phyloP scores from a whole-genome alignment of 768 basidiomycete genomes.

The Mycena albidolilacea region DNA sequence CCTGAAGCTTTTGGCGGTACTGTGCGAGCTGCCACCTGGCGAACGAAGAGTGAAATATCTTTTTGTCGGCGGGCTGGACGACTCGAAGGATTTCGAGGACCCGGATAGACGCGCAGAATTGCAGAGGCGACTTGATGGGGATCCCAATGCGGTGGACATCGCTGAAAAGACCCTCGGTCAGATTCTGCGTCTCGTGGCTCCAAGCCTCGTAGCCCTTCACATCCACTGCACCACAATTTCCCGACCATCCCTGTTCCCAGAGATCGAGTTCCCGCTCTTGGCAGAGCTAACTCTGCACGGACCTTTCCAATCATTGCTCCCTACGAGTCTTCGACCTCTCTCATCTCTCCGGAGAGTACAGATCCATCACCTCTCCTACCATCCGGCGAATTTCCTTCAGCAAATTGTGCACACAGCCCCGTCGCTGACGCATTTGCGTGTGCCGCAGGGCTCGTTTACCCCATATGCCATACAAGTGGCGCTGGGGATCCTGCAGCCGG shows the following conservation, averaged over 20 bases:
- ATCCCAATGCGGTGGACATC: not conserved
- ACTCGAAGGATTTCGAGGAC: not conserved
- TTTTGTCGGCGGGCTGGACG: slow-evolving; percentile 21
- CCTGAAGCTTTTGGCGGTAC: not conserved
- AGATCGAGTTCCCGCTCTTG: slow-evolving; percentile 12
- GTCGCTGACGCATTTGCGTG: slow-evolving; percentile 17
- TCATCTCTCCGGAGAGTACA: slow-evolving; percentile 22
- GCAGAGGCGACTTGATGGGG: no score
- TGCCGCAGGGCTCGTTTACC: slow-evolving; percentile 23
- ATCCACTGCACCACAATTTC: slow-evolving; percentile 12
- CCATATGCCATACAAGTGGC: slow-evolving; percentile 12
- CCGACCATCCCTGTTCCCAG: slow-evolving; percentile 18
- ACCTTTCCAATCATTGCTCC: slow-evolving; percentile 7
- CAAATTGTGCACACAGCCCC: slow-evolving; percentile 14
- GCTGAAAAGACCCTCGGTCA: not conserved
- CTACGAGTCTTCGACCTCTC: not conserved
- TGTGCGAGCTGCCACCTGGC: slow-evolving; percentile 12
- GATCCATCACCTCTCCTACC: slow-evolving; percentile 10
- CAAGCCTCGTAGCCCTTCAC: slow-evolving; percentile 16
- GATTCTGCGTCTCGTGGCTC: slow-evolving; percentile 17
- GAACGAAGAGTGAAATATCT: slow-evolving; percentile 25
- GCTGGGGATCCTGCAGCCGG: slow-evolving; percentile 2
- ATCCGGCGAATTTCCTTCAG: slow-evolving; percentile 10
- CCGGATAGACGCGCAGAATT: not conserved
- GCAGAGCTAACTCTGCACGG: slow-evolving; percentile 26